Conservation (phyloP, 2,329 filamentous ascomycete genomes). For the Verticillium alfalfae region DNA sequence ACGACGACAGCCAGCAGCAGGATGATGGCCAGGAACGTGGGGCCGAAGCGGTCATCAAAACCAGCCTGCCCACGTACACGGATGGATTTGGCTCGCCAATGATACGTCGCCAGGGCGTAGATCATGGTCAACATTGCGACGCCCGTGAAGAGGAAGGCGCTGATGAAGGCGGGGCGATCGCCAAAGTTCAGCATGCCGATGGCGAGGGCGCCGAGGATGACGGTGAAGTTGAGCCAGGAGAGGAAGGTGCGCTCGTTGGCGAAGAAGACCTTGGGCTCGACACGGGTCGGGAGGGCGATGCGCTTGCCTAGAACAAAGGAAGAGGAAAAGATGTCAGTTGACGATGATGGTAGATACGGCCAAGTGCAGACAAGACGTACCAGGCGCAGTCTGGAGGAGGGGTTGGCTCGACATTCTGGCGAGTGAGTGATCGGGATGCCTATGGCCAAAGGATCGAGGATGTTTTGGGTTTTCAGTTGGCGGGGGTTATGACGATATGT, state of each 20-base stretch:
- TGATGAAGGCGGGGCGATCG: constrained; percentile 89
- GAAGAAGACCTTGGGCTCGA: constrained; percentile 99
- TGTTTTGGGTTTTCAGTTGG: not conserved
- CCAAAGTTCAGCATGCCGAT: constrained; percentile 98
- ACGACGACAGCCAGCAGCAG: constrained; percentile 86
- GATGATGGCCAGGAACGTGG: constrained; percentile 82
- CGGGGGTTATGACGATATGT: not conserved
- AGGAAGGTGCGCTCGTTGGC: constrained; percentile 99
- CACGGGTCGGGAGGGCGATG: constrained; percentile 93
- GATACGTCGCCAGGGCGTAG: constrained; percentile 91
- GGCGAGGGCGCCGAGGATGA: constrained; percentile 92
- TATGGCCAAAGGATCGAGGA: not conserved
- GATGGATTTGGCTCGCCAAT: constrained; percentile 95
- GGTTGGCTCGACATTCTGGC: constrained; percentile 87
- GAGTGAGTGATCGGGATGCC: not conserved
- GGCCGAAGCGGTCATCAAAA: constrained; percentile 93
- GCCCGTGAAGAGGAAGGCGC: constrained; percentile 85
- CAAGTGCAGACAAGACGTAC: constrained; percentile 40
- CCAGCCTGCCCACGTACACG: constrained; percentile 85
- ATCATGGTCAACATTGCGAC: constrained; percentile 94
- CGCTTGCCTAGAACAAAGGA: constrained; percentile 70
- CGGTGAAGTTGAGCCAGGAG: constrained; percentile 99
- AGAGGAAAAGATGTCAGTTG: constrained; percentile 3
- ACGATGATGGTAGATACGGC: constrained; percentile 3
- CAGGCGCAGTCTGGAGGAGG: constrained; percentile 87